Conservation (phyloP, 495 filamentous ascomycete species). For the Cercophora newfieldiana region DNA sequence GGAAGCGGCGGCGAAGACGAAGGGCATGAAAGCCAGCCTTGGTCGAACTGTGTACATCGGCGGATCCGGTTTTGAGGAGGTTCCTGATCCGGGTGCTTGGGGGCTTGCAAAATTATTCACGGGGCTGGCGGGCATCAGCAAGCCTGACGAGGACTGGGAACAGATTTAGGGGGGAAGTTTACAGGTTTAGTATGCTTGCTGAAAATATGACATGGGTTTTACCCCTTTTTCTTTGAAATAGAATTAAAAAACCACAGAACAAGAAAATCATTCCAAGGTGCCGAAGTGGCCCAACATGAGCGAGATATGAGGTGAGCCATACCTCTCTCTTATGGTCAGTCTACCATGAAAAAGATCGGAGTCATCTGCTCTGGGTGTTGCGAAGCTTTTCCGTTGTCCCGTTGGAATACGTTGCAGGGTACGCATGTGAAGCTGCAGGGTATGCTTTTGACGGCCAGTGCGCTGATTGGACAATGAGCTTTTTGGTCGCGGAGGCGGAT, state of each 20-base stretch:
- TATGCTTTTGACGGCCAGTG: not conserved
- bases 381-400: too few relatives aligned
- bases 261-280: too few relatives aligned
- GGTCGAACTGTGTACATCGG: conserved; percentile 92
- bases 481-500: too few relatives aligned
- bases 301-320: too few relatives aligned
- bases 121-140: conserved; percentile 61
- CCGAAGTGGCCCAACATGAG: too few relatives aligned
- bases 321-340: too few relatives aligned
- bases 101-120: conserved; percentile 78
- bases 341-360: too few relatives aligned
- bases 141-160: conserved; percentile 28
- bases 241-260: too few relatives aligned
- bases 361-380: too few relatives aligned
- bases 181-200: not conserved
- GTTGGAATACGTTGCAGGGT: not conserved
- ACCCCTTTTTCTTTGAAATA: too few relatives aligned
- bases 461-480: too few relatives aligned
- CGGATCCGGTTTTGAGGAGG: conserved; percentile 72
- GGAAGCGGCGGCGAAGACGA: conserved; percentile 77
- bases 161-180: conserved; percentile 56
- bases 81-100: conserved; percentile 91
- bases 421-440: not conserved
- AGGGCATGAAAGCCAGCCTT: conserved; percentile 85
- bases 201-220: not conserved